Conservation (phyloP, 805 yeast species). For the Saccharomycopsis capsularis region DNA sequence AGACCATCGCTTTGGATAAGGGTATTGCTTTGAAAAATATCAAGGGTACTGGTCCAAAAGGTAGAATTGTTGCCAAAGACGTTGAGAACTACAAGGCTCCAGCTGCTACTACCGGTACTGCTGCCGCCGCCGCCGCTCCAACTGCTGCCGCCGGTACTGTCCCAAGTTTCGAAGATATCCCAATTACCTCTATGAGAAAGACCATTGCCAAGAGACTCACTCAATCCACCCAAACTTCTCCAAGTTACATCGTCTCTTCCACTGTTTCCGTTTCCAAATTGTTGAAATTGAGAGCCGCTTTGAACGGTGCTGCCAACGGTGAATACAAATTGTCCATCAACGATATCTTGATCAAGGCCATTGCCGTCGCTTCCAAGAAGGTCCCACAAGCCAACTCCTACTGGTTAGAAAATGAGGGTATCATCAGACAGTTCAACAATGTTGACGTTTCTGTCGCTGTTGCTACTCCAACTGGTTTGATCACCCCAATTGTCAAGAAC, state of each 20-base stretch:
- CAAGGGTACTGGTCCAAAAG: constrained; percentile 91
- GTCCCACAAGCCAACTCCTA: constrained; percentile 93
- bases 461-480: constrained; percentile 94
- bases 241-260: constrained; percentile 89
- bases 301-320: constrained; percentile 80
- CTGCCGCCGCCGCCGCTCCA: constrained; percentile 43
- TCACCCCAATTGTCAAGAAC: constrained; percentile 90
- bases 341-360: constrained; percentile 90
- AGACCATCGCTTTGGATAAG: constrained; percentile 83
- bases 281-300: constrained; percentile 83
- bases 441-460: constrained; percentile 99
- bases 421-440: constrained; percentile 83
- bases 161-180: constrained; percentile 69
- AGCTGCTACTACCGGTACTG: constrained; percentile 36
- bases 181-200: constrained; percentile 87
- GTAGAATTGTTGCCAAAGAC: constrained; percentile 88
- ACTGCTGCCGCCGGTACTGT: constrained; percentile 43
- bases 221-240: constrained; percentile 79
- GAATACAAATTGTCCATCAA: constrained; percentile 87
- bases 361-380: constrained; percentile 80
- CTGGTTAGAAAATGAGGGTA: constrained; percentile 84
- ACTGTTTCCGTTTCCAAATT: constrained; percentile 81
- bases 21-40: constrained; percentile 82
- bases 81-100: constrained; percentile 55
- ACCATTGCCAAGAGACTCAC: constrained; percentile 85